phyloP scores from a whole-genome alignment of 108 stramenopile species.

The Skeletonema tropicum region DNA sequence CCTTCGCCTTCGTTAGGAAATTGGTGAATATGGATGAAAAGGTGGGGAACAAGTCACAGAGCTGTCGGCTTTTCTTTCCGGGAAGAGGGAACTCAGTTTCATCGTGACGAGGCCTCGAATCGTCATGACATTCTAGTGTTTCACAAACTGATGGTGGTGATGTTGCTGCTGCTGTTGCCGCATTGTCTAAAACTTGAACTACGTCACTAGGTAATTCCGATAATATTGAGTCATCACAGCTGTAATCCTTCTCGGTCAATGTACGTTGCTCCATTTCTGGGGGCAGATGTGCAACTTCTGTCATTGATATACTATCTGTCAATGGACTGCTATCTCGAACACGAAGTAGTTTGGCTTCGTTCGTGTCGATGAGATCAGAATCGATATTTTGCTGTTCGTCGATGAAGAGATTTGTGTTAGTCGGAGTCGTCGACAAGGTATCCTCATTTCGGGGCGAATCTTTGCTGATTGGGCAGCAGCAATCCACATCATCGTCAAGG shows the following conservation, averaged over 20 bases:
- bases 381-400: background rate
- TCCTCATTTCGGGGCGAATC: background rate
- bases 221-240: background rate
- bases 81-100: background rate
- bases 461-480: background rate
- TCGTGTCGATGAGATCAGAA: background rate
- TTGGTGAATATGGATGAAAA: conserved; percentile 33
- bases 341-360: background rate
- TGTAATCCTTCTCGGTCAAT: background rate
- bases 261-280: background rate
- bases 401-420: no score
- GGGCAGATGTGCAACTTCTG: background rate
- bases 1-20: background rate
- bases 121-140: background rate
- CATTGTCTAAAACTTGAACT: background rate
- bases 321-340: background rate
- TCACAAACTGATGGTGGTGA: background rate
- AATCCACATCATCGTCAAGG: background rate
- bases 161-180: background rate
- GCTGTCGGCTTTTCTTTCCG: background rate
- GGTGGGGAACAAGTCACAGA: conserved; percentile 16
- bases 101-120: background rate
- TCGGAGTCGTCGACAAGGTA: background rate
- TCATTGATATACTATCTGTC: background rate
- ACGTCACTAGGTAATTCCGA: background rate